Conservation (phyloP, 441 rosid genomes). For the Erysimum pusillum region DNA sequence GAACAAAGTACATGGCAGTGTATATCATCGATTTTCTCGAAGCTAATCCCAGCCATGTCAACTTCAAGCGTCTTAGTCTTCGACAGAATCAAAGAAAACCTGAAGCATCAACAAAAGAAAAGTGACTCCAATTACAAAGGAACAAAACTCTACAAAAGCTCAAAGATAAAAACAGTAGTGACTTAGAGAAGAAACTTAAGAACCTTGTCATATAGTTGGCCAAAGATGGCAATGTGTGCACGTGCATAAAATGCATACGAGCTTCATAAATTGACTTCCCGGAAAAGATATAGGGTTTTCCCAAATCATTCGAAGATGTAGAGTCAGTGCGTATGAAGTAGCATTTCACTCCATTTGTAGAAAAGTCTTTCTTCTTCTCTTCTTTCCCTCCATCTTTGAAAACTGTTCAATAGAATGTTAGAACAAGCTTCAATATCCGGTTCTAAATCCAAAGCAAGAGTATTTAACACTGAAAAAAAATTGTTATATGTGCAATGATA, state of each 20-base stretch:
- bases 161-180: not conserved
- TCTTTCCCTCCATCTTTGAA: constrained; percentile 82
- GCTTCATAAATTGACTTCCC: constrained; percentile 68
- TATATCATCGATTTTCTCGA: constrained; percentile 51
- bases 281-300: constrained; percentile 50
- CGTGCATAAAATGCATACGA: constrained; percentile 75
- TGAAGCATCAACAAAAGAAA: constrained; percentile 47
- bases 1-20: constrained; percentile 72
- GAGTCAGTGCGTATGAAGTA: constrained; percentile 70
- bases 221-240: constrained; percentile 54
- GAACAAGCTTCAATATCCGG: not conserved
- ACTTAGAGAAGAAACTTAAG: not conserved
- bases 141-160: too few relatives aligned
- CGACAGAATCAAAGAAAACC: constrained; percentile 78
- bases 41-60: constrained; percentile 49
- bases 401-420: constrained; percentile 50
- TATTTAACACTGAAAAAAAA: not conserved
- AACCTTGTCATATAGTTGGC: constrained; percentile 76
- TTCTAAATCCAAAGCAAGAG: not conserved
- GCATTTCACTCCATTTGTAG: constrained; percentile 63
- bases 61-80: constrained; percentile 61
- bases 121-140: constrained; percentile 22
- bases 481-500: not conserved
- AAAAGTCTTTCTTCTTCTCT: constrained; percentile 68
- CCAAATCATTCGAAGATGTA: constrained; percentile 45